These are phyloP conservation scores for Suillus subluteus DNA, from an alignment of 768 basidiomycete species.

Conservation along the genomic window DNA sequence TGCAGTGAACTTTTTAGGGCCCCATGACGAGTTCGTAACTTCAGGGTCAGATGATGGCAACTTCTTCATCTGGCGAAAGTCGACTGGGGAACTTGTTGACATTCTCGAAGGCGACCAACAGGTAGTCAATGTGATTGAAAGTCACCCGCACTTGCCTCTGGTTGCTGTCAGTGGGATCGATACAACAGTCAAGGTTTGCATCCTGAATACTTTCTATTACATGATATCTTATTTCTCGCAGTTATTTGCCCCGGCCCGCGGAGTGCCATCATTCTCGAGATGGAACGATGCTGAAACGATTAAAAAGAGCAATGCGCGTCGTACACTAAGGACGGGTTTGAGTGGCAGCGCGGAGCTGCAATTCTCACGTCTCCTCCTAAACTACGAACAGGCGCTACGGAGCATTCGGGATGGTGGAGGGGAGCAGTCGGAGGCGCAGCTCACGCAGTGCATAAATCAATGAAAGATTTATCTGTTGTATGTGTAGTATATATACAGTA, in stretches of 20 bases:
- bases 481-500: conserved; percentile 5
- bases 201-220: conserved; percentile 5
- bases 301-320: conserved; percentile 55
- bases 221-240: conserved; percentile 27
- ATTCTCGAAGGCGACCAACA: conserved; percentile 83
- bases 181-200: conserved; percentile 73
- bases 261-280: conserved; percentile 55
- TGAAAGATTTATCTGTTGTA: conserved; percentile 16
- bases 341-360: conserved; percentile 26
- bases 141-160: conserved; percentile 76
- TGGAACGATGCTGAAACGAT: conserved; percentile 56
- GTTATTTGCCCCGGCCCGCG: conserved; percentile 67
- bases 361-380: conserved; percentile 35
- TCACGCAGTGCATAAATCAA: conserved; percentile 34
- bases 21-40: conserved; percentile 72
- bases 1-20: conserved; percentile 84
- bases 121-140: conserved; percentile 87
- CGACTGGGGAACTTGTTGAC: conserved; percentile 62
- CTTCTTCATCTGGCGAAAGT: conserved; percentile 86
- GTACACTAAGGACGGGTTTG: conserved; percentile 31
- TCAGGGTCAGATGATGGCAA: conserved; percentile 90
- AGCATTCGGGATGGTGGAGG: conserved; percentile 28
- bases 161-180: conserved; percentile 91
- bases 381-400: conserved; percentile 29
- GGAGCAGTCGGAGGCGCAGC: conserved; percentile 23